Evolutionary conservation across 2,329 filamentous ascomycete genomes (phyloP).

Genomic region (Fusarium begoniae): DNA sequence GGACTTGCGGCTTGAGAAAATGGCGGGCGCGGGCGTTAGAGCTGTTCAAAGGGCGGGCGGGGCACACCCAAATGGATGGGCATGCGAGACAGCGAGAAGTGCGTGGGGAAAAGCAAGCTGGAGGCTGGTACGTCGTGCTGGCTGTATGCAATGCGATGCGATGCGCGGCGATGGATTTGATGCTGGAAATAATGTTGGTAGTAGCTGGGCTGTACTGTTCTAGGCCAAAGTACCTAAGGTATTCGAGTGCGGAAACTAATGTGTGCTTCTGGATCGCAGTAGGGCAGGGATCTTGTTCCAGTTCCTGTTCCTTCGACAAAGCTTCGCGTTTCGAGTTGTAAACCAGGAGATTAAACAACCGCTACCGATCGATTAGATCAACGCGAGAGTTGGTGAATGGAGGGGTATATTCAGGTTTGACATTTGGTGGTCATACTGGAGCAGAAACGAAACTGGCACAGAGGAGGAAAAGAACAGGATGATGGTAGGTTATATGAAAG

Average conservation of each 20-base stretch:
- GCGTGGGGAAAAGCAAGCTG: slow-evolving; percentile 8
- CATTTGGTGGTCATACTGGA: neutral
- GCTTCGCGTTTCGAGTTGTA: slow-evolving; percentile 18
- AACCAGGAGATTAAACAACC: neutral
- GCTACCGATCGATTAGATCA: neutral
- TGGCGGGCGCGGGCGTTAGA: slow-evolving; percentile 16
- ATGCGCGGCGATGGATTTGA: neutral
- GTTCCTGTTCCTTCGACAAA: slow-evolving; percentile 6
- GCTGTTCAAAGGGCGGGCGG: slow-evolving; percentile 18
- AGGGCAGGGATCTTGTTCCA: slow-evolving; percentile 31
- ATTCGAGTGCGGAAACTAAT: neutral
- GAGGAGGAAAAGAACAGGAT: neutral
- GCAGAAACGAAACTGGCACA: neutral
- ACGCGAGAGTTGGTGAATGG: neutral
- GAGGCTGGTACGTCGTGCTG: slow-evolving; percentile 9
- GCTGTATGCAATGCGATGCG: neutral
- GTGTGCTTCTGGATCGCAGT: slow-evolving; percentile 12
- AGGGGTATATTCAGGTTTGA: neutral
- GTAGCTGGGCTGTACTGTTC: neutral
- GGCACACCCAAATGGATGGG: slow-evolving; percentile 6
- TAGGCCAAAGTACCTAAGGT: neutral
- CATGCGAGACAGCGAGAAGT: neutral
- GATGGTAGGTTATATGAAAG: neutral
- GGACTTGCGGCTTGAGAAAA: neutral
- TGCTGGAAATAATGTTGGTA: neutral